Base-by-base conservation (phyloP, 2,329 filamentous ascomycete species). In the Tolypocladium nubicola region DNA sequence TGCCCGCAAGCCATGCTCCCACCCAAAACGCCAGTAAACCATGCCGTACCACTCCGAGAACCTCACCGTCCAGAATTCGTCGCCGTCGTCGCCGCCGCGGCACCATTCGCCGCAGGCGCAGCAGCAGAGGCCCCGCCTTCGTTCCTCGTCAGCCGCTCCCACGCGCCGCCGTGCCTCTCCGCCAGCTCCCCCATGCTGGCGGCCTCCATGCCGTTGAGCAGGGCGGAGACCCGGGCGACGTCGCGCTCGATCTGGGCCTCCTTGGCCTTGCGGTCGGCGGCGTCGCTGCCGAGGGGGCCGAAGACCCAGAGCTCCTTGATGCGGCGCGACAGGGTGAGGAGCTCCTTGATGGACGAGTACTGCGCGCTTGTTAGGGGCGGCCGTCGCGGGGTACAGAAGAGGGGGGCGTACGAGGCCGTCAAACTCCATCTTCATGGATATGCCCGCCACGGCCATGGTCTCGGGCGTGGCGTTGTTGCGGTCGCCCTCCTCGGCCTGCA, bases 301-400 rank as follows among this genome's bases (percentile, higher is more conserved):
- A 75, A 73, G 55, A 78, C 64, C 76, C 76, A 74, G 54, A 77
- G 68, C 65, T 79, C 70, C 61, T 79, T 76, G 66, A 78, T 69
- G 53, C 71, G 70, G 55, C 75, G 73, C 30, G 72, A 74, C 4
- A 77, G 68, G 5, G 74, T 66, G 56, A 77, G 70, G 9, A 77
- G 73, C 50, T 77, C 74, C 56, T 76, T 77, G 63, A 77, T 69
- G 23, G 72, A 74, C 1, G 72, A 69, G 64, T 75, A 73, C 74
- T 76, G 13, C 0, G 1, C 0, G 1, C 11, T 26, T 26, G 19
- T 35, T 4, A 4, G 37, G 23, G 37, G 16, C 40, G 30, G 41
- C 30, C 30, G 30, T 33, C 30, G 30, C 30, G 6, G 30, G 30
- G 30, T 26, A 26, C 26, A 26, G 26, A 6, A 1, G 26, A 30